These are phyloP conservation scores for Saccharomyces hybrid DNA, from an alignment of 1,139 yeast genomes.

Conservation along the genomic window DNA sequence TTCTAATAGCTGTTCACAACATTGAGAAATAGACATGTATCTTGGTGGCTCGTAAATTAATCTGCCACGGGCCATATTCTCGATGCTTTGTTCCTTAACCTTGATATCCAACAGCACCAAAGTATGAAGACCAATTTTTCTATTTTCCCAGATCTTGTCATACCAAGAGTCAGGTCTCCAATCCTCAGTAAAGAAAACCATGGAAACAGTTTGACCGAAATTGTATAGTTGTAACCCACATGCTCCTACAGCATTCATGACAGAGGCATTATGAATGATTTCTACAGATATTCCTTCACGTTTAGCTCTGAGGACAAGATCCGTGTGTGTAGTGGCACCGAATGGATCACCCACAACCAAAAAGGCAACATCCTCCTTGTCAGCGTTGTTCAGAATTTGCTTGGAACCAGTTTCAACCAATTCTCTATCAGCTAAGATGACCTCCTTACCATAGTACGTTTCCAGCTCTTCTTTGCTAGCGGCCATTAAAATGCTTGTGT, in stretches of 20 bases:
- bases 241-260: constrained; percentile 97
- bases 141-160: constrained; percentile 78
- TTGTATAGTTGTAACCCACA: constrained; percentile 93
- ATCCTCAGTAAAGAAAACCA: constrained; percentile 87
- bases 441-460: constrained; percentile 75
- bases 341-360: constrained; percentile 96
- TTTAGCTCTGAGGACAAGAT: constrained; percentile 82
- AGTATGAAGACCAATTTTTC: constrained; percentile 87
- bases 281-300: constrained; percentile 73
- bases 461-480: constrained; percentile 66
- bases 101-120: constrained; percentile 82
- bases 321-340: constrained; percentile 98
- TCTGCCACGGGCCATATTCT: constrained; percentile 90
- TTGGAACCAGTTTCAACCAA: constrained; percentile 88
- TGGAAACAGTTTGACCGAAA: constrained; percentile 95
- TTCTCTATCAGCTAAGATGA: constrained; percentile 88
- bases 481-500: constrained; percentile 92
- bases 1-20: constrained; percentile 80
- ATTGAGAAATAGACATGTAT: constrained; percentile 87
- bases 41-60: constrained; percentile 93
- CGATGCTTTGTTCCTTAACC: constrained; percentile 92
- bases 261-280: constrained; percentile 89
- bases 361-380: constrained; percentile 78
- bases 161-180: constrained; percentile 98
- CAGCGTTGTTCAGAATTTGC: constrained; percentile 67